Base-by-base conservation (phyloP, 1,284 basidiomycete genomes). In the Apiotrichum brassicae region DNA sequence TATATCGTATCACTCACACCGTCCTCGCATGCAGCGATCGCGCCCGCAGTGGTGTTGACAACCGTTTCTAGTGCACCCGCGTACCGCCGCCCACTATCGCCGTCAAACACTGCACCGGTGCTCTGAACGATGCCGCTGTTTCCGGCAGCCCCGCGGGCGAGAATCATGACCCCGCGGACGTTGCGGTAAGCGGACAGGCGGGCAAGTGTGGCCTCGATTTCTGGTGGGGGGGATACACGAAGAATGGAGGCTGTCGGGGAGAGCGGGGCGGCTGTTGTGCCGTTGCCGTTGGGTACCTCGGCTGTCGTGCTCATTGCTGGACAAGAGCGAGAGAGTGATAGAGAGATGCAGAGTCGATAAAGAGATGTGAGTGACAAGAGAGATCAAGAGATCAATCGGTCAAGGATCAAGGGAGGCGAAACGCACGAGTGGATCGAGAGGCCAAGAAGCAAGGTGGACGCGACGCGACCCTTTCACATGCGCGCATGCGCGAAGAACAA, bases 61-160 rank as follows among this genome's bases (percentile, higher is more conserved):
- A 93, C 87, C 51, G 79, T 76, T 48, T 81, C 82, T n/a, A 93
- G 80, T 6, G 82, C 83, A 39, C 77, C 76, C 1, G 88, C 89
- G 62, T 93, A 93, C 60, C 80, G 83, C 65, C 75, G 77, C 12
- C 89, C 90, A 33, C 85, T 81, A 54, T 90, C 87, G 12, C 87
- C 87, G 54, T 93, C 89, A 61, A 95, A 93, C 1, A 90, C 80
- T 26, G 85, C 80, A 0, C 91, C 91, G 0, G 85, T 84, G 61
- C 86, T 83, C 39, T 87, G 79, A 58, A 94, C 84, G 56, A 94
- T 89, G 5, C 72, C 75, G 24, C 76, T 76, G 13, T 81, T 46
- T 77, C 7, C 42, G 22, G 18, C 9, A 19, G 13, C 42, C 20
- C 82, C 46, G 12, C 72, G 63, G 1, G 86, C 83, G 32, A 94